Evolutionary conservation across 164 flowering plant species (phyloP), one percentile per base, ranked within the genome.

Genomic region (Aristolochia fimbriata): DNA sequence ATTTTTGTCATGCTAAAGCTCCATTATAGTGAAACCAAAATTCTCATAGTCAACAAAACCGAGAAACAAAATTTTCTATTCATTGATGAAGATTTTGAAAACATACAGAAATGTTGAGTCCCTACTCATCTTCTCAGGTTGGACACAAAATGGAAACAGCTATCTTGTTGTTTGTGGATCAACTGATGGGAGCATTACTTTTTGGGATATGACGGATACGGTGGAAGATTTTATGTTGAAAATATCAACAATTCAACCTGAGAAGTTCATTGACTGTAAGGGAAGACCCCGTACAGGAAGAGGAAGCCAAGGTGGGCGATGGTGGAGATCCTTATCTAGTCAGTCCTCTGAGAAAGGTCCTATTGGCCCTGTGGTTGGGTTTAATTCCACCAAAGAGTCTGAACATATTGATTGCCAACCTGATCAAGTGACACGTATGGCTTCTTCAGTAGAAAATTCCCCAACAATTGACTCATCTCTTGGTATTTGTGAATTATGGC

Each of bases 281-380:
- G 82, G 73, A 76, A 81, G 99, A 37, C 99, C 99, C 43, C 83
- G 82, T 20, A 94, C 99, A 30, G 99, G 99, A 48, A 90, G 99
- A 74, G 99, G 99, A 75, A 94, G 99, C 76, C 99, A 94, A 73
- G 99, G 99, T 54, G 99, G 99, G 47, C 75, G 99, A 65, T 68
- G 80, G 83, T 80, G 96, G 91, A 83, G 81, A 74, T 77, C 84
- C 31, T 50, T 80, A 57, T 62, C 74, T 52, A 63, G 62, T 52
- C 54, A 23, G 41, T 30, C 67, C n/a, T 54, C 78, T 19, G 78
- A 73, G 71, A 65, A 67, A 62, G 66, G 58, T 51, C 65, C 67
- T 14, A 60, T 21, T 15, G 61, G 52, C 61, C 56, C 64, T 45
- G 55, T 61, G n/a, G 60, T 13, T 16, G 49, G 70, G 30, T 23